Conservation (phyloP, 176 grass and related monocot genomes). For the Carex pumila region DNA sequence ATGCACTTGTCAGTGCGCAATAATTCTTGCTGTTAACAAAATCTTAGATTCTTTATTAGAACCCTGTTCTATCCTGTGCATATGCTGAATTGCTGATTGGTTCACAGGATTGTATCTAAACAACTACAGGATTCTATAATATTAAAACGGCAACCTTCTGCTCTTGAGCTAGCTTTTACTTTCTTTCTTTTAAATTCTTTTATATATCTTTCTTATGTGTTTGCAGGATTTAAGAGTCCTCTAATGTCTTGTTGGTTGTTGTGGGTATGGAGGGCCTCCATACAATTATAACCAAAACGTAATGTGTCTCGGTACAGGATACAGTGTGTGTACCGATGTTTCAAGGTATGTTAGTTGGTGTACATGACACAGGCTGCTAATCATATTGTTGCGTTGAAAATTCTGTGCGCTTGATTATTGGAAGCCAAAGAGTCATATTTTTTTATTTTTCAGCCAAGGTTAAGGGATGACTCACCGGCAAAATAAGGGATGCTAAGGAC, state of each 20-base stretch:
- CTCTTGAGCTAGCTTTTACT: too few relatives aligned
- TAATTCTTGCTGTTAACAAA: too few relatives aligned
- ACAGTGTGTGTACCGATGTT: slow-evolving; percentile 35
- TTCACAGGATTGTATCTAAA: too few relatives aligned
- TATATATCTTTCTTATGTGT: neutral
- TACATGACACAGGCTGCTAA: slow-evolving; percentile 54
- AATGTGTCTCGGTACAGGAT: slow-evolving; percentile 28
- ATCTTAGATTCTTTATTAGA: too few relatives aligned
- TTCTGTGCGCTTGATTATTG: slow-evolving; percentile 50
- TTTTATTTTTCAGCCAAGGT: neutral
- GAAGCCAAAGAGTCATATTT: too few relatives aligned
- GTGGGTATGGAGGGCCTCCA: slow-evolving; percentile 47
- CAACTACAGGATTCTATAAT: neutral
- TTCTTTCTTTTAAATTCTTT: too few relatives aligned
- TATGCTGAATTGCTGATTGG: too few relatives aligned
- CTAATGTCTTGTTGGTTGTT: slow-evolving; percentile 67
- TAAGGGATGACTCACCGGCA: neutral
- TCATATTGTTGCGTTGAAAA: slow-evolving; percentile 41
- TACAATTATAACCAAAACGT: slow-evolving; percentile 26
- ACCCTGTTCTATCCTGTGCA: too few relatives aligned
- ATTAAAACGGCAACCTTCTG: too few relatives aligned
- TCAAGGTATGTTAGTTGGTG: slow-evolving; percentile 50
- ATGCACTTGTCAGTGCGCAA: too few relatives aligned
- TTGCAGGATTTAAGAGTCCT: slow-evolving; percentile 47
- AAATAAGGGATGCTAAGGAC: neutral